Evolutionary conservation across 208 protist genomes (phyloP), one percentile per base, ranked within the genome.

Genomic region (Leishmania tropica): DNA sequence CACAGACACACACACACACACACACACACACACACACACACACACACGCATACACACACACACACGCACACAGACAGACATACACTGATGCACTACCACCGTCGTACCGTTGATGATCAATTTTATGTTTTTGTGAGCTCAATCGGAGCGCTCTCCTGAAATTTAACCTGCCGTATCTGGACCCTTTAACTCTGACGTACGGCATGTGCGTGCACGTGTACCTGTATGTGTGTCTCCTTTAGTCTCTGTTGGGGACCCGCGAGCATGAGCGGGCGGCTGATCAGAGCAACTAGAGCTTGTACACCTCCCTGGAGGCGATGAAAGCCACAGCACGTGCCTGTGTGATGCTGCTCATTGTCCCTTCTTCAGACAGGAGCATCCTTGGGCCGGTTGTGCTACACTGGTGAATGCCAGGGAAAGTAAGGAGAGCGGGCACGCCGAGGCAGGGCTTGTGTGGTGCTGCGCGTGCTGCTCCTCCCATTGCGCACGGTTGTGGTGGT

Each of bases 151-250:
- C 70, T 76, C 68, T 17, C 28, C 15, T 64, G 58, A 24, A 15
- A 28, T 35, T 64, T 17, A 15, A 64, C 58, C 58, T 64, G 81
- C 83, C 73, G 72, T 78, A 79, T 80, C 83, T 79, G 85, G 86
- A 87, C 79, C 82, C 85, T 88, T 90, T 87, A 90, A 87, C 79
- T 90, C 85, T 90, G 85, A 88, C 28, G 28, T 8, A 37, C 28
- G 31, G 51, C 51, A 15, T 54, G 51, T 54, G 51, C 51, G 51
- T 54, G 51, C 3, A 54, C 51, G 51, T 54, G 15, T 19, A 37
- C n/a, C 40, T 51, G 70, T 31, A 24, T 73, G 70, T 31, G 11
- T 73, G 31, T 73, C 21, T 73, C 40, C 42, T 21, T 73, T 21
- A 24, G 35, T 47, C 10, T 73, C 19, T 19, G 65, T 4, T 73